Base-by-base conservation (phyloP, 2,329 filamentous ascomycete species). In the Colletotrichum cuscutae region DNA sequence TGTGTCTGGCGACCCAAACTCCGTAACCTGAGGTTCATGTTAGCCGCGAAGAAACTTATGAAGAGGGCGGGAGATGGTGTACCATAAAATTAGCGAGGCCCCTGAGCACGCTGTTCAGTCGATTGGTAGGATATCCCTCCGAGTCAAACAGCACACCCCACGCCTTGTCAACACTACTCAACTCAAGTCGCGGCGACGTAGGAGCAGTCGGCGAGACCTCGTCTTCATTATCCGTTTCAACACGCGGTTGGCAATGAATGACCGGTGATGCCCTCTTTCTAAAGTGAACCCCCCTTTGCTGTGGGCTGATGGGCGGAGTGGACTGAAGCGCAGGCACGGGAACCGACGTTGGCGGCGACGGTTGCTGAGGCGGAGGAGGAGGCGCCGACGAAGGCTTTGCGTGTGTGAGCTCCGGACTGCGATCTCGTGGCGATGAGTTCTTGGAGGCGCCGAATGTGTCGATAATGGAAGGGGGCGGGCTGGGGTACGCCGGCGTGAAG, bases 81-180 rank as follows among this genome's bases (percentile, higher is more conserved):
- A 95, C 93, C 77, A 97, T 84, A 79, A 95, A 92, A 66, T 90
- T 86, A 13, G 94, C 94, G 69, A 97, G 85, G 0, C 94, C 94
- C 68, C 91, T 87, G 61, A 97, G 83, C 52, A 97, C 91, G 75
- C 95, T 89, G 0, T 89, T 89, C 19, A 96, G 86, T 64, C 94
- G 87, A 60, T 86, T 81, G 0, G 94, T 95, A 1, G 93, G 90
- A 68, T 88, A 87, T 0, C 92, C 93, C 32, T 91, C 86, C 3
- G 86, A 84, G 59, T 93, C 90, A 78, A 97, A 97, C 3, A 97
- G 81, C 11, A 86, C 86, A 6, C 94, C 93, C 95, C 95, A 97
- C 78, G 92, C 91, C 78, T 89, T 89, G 79, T 95, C 93, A 32
- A 93, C 81, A 1, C 89, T 88, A 1, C 89, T 91, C 73, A 87